A percentile compares a stretch with the other conserved stretches of the same genome.
phyloP scores from a whole-genome alignment of 352 stramenopile species.

The Blastocystis sp. region DNA sequence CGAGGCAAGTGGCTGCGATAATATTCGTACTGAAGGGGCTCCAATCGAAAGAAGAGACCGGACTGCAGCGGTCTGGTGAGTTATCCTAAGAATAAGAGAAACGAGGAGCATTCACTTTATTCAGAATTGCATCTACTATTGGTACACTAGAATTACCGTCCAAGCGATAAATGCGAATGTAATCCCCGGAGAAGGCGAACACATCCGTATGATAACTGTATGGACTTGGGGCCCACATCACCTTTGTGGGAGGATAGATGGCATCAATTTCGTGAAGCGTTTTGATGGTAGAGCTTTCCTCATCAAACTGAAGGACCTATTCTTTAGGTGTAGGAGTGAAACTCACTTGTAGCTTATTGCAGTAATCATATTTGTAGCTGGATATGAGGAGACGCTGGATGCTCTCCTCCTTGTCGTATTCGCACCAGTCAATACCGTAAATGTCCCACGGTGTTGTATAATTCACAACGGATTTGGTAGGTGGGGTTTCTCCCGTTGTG shows the following conservation, averaged over 20 bases:
- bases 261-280: constrained; percentile 1
- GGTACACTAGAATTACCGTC: background rate
- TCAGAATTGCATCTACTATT: constrained; percentile 37
- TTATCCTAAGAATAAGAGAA: background rate
- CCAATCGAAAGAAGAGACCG: constrained; percentile 42
- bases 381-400: constrained; percentile 18
- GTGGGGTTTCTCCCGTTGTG: background rate
- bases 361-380: constrained; percentile 21
- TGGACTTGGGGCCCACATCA: constrained; percentile 21
- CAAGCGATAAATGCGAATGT: constrained; percentile 2
- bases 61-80: constrained; percentile 9
- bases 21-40: constrained; percentile 10
- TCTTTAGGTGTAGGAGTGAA: background rate
- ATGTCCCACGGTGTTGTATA: constrained; percentile 2
- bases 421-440: constrained; percentile 13
- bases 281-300: background rate
- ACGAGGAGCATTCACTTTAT: background rate
- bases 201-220: constrained; percentile 13
- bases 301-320: constrained; percentile 15
- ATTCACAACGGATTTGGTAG: background rate
- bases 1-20: constrained; percentile 3
- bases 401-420: background rate
- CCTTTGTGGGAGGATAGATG: constrained; percentile 40
- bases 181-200: constrained; percentile 30
- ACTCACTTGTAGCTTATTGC: background rate